phyloP scores from a whole-genome alignment of 768 basidiomycete species.

The Pleurotus platypus region DNA sequence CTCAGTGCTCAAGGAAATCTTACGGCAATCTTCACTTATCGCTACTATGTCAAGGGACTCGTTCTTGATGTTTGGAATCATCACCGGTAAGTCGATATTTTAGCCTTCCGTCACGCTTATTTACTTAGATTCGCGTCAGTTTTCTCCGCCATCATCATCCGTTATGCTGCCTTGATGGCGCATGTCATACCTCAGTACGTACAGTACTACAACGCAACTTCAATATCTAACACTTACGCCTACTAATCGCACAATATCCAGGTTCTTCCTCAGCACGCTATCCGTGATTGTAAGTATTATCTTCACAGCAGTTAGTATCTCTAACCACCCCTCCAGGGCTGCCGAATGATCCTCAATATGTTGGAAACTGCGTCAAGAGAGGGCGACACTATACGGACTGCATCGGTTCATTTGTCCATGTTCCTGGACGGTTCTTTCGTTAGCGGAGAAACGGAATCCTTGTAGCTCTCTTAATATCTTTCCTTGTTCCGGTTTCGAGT shows the following conservation, averaged over 20 bases:
- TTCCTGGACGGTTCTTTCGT: not conserved
- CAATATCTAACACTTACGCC: too few species aligned
- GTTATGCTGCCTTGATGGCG: not conserved
- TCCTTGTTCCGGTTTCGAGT: too few species aligned
- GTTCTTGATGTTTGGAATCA: not conserved
- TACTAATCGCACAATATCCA: not conserved
- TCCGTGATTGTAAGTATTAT: not conserved
- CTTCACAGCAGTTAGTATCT: not conserved
- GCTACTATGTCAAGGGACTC: conserved; percentile 1
- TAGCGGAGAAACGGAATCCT: too few species aligned
- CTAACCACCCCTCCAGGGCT: not conserved
- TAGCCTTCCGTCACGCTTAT: too few species aligned
- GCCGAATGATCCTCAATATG: conserved; percentile 1
- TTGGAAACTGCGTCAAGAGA: not conserved
- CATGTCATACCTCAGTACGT: conserved; percentile 1
- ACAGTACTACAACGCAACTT: not conserved
- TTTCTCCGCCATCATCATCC: not conserved
- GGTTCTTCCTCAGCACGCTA: not conserved
- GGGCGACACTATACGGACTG: not conserved
- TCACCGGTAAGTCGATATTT: not conserved
- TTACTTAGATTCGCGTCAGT: not conserved
- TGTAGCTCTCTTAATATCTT: too few species aligned
- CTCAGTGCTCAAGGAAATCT: not conserved
- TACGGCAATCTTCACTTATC: not conserved
- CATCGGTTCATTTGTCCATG: not conserved